Percentiles rank a stretch among this genome's conserved stretches.
phyloP scores from a whole-genome alignment of 352 stramenopile genomes.

The Phytophthora podocarpi region DNA sequence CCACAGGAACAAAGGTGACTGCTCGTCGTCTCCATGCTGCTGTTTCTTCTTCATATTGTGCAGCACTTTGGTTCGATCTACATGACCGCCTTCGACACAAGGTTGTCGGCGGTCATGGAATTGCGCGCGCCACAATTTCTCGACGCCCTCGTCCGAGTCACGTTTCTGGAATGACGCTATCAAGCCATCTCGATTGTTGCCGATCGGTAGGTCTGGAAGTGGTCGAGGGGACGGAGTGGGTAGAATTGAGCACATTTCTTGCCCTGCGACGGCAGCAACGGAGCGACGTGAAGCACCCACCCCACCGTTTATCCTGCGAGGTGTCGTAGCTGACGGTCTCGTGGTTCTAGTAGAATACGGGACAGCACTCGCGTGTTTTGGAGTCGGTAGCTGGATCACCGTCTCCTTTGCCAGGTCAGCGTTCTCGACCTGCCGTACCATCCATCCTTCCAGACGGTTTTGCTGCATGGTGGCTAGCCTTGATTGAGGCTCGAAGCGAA shows the following conservation, averaged over 20 bases:
- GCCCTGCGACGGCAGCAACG: conserved; percentile 12
- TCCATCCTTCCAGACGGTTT: conserved; percentile 75
- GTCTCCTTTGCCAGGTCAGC: conserved; percentile 70
- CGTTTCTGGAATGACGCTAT: neutral
- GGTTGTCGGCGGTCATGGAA: conserved; percentile 41
- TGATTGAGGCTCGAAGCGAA: conserved; percentile 9
- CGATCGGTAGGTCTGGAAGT: neutral
- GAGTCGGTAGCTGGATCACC: conserved; percentile 57
- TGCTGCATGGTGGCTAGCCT: conserved; percentile 62
- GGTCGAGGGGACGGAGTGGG: conserved; percentile 13
- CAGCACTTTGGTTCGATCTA: conserved; percentile 63
- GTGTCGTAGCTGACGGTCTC: conserved; percentile 3
- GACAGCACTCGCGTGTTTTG: neutral
- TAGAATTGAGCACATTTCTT: conserved; percentile 21
- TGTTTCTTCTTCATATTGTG: conserved; percentile 31
- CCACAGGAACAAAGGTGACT: conserved; percentile 60
- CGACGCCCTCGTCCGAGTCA: conserved; percentile 37
- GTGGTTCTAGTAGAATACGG: neutral
- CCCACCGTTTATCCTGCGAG: conserved; percentile 7
- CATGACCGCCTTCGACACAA: conserved; percentile 40
- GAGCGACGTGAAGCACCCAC: conserved; percentile 17
- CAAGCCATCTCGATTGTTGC: conserved; percentile 1
- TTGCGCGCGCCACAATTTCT: conserved; percentile 53
- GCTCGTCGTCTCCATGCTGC: conserved; percentile 1
- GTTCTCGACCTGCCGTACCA: conserved; percentile 75